Evolutionary conservation across 805 yeast species (phyloP).

Genomic region (Allodekkera sacchari): DNA sequence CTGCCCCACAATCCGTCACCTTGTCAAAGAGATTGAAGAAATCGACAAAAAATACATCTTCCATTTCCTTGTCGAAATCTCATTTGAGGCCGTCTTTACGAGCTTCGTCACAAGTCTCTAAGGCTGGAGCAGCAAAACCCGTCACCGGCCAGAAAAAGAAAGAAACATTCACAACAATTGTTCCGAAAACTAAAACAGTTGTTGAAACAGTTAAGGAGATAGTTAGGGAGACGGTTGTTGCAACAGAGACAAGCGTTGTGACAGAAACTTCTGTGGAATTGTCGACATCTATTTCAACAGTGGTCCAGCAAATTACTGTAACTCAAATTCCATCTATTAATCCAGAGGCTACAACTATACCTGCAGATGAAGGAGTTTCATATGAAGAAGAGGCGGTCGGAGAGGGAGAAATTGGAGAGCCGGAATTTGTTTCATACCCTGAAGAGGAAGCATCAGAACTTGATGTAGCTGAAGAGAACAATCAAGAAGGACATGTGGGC

Average conservation of each 20-base stretch:
- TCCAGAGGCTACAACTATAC: constrained; percentile 1
- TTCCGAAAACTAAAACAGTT: constrained; percentile 3
- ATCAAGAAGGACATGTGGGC: constrained; percentile 6
- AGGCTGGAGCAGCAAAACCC: too few species aligned
- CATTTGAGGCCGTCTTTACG: too few species aligned
- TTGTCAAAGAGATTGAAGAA: too few species aligned
- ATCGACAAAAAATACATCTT: too few species aligned
- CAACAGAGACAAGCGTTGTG: constrained; percentile 6
- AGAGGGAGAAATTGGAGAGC: too few species aligned
- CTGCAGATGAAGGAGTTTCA: constrained; percentile 1
- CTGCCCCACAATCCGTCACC: not conserved
- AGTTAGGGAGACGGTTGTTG: constrained; percentile 2
- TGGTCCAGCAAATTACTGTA: constrained; percentile 5
- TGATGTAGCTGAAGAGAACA: not conserved
- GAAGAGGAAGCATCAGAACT: too few species aligned
- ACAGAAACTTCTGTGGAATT: constrained; percentile 6
- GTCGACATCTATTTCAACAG: constrained; percentile 7
- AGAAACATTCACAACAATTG: constrained; percentile 2
- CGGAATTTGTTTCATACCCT: too few species aligned
- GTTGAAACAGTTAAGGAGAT: constrained; percentile 3
- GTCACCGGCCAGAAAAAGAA: too few species aligned
- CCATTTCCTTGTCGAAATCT: too few species aligned
- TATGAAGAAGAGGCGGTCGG: constrained; percentile 1
- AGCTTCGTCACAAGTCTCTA: too few species aligned
- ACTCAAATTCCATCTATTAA: constrained; percentile 2